A percentile compares a stretch with the other conserved stretches of the same genome.
These are phyloP conservation scores for Filobasidium wieringae DNA, from an alignment of 768 basidiomycete species.

Conservation along the genomic window DNA sequence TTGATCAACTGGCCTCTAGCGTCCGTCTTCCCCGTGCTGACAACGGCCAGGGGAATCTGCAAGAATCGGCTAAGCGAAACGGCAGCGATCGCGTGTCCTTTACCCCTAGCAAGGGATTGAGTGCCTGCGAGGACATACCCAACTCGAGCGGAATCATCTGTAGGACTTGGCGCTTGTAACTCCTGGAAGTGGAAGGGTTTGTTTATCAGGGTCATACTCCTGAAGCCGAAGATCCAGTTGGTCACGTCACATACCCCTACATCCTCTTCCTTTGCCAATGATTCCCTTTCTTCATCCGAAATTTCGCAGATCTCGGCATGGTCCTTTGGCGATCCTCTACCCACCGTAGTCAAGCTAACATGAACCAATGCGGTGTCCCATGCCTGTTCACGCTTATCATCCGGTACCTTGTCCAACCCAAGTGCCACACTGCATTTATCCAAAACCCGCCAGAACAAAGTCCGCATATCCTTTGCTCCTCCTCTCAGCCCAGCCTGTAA, in stretches of 20 bases:
- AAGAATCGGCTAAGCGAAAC: background rate
- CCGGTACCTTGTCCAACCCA: conserved; percentile 41
- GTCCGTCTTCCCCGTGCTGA: background rate
- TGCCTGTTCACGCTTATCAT: conserved; percentile 43
- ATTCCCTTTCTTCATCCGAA: background rate
- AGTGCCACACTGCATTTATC: conserved; percentile 54
- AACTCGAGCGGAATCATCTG: conserved; percentile 23
- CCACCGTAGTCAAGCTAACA: conserved; percentile 53
- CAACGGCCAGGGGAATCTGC: background rate
- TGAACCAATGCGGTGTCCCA: conserved; percentile 55
- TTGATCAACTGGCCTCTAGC: conserved; percentile 11
- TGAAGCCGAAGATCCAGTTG: background rate
- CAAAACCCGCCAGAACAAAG: conserved; percentile 47
- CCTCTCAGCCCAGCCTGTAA: conserved; percentile 37
- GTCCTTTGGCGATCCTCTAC: conserved; percentile 62
- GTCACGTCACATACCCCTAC: background rate
- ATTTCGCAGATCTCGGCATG: conserved; percentile 58
- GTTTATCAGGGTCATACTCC: background rate
- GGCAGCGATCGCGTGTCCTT: conserved; percentile 57
- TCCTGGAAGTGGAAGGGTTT: background rate
- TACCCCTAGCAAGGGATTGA: conserved; percentile 64
- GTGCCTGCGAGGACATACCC: conserved; percentile 79
- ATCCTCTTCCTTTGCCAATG: conserved; percentile 6
- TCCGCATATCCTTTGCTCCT: conserved; percentile 35
- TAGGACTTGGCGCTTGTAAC: background rate